Evolutionary conservation across 352 stramenopile genomes (phyloP).

Genomic region (Globisporangium okanoganense): DNA sequence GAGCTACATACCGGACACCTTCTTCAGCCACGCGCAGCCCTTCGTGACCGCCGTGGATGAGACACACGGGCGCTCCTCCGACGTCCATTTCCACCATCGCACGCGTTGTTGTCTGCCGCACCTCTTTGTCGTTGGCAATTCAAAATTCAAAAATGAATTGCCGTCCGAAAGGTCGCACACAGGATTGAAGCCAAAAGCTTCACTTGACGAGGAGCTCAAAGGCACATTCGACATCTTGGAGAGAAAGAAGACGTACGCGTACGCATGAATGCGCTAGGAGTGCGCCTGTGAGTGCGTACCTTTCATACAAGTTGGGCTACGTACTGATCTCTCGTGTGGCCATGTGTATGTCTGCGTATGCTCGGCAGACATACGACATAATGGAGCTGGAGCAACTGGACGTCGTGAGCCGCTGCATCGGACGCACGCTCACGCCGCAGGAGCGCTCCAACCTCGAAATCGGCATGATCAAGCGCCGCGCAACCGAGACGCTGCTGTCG

Average conservation of each 20-base stretch:
- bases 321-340: neutral
- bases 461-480: slow-evolving; percentile 60
- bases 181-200: neutral
- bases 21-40: slow-evolving; percentile 51
- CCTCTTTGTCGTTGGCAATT: neutral
- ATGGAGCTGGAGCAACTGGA: slow-evolving; percentile 82
- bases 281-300: neutral
- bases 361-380: neutral
- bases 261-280: neutral
- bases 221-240: neutral
- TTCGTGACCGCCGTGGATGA: slow-evolving; percentile 47
- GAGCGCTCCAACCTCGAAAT: slow-evolving; percentile 78
- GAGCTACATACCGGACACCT: slow-evolving; percentile 34
- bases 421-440: slow-evolving; percentile 64
- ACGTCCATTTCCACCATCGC: slow-evolving; percentile 5
- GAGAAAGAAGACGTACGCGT: neutral
- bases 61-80: slow-evolving; percentile 45
- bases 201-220: slow-evolving; percentile 3
- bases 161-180: neutral
- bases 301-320: neutral
- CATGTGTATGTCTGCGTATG: neutral
- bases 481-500: slow-evolving; percentile 54
- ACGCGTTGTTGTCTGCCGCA: neutral
- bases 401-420: slow-evolving; percentile 62
- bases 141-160: slow-evolving; percentile 7